These are phyloP conservation scores for Claviceps digitariae DNA, from an alignment of 2,329 filamentous ascomycete genomes.

Conservation along the genomic window DNA sequence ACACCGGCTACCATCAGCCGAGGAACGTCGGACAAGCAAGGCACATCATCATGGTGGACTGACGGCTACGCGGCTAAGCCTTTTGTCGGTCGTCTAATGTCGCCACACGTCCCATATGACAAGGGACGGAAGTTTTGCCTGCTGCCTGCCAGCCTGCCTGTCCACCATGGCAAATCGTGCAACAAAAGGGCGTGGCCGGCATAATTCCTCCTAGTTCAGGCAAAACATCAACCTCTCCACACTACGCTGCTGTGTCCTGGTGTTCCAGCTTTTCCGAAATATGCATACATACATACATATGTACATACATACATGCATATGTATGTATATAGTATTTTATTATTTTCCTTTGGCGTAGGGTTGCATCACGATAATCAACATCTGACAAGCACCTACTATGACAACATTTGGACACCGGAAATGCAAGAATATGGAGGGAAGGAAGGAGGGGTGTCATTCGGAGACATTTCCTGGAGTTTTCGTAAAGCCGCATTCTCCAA, in stretches of 20 bases:
- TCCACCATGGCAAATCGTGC: not conserved
- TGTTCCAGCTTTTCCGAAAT: not conserved
- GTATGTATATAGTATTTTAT: too few species aligned
- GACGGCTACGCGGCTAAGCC: not conserved
- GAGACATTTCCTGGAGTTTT: not conserved
- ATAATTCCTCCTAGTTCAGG: not conserved
- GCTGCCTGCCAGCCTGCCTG: not conserved
- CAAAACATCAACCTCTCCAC: not conserved
- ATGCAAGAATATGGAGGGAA: not conserved
- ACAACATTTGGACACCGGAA: not conserved
- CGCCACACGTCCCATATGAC: not conserved
- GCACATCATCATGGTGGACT: not conserved
- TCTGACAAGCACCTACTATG: not conserved
- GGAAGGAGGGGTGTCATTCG: not conserved
- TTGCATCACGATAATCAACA: not conserved
- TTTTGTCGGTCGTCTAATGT: not conserved
- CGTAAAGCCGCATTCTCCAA: not conserved
- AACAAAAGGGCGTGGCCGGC: not conserved
- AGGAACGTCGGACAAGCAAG: not conserved
- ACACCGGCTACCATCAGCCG: not conserved
- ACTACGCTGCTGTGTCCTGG: not conserved
- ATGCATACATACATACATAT: too few species aligned
- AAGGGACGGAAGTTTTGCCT: not conserved
- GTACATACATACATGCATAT: too few species aligned
- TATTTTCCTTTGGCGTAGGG: not conserved